phyloP scores from a whole-genome alignment of 2,329 filamentous ascomycete genomes.

The Aspergillus calidoustus region DNA sequence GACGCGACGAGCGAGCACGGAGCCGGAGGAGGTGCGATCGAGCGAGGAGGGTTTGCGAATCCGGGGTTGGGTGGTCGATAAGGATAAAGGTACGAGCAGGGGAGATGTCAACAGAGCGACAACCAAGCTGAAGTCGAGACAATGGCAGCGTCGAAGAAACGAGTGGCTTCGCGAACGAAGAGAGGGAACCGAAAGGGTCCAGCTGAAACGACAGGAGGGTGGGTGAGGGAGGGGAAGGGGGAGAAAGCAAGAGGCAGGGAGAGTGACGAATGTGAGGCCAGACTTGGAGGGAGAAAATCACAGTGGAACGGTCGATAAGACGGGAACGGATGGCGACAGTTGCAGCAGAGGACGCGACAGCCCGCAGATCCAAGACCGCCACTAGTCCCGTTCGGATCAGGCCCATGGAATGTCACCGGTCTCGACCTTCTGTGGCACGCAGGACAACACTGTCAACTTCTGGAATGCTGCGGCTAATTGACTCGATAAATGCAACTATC shows the following conservation, averaged over 20 bases:
- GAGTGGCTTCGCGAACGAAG: constrained; percentile 22
- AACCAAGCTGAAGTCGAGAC: not conserved
- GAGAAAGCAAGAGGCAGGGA: constrained; percentile 5
- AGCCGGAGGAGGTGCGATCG: not conserved
- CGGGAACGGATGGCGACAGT: constrained; percentile 27
- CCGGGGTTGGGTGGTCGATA: constrained; percentile 11
- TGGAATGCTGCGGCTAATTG: not conserved
- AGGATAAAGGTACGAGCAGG: constrained; percentile 2
- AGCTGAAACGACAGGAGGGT: constrained; percentile 21
- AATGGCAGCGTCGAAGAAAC: constrained; percentile 5
- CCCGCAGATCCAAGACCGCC: constrained; percentile 18
- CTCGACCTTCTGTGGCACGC: not conserved
- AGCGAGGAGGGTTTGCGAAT: constrained; percentile 1
- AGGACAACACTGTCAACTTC: not conserved
- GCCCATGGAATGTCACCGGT: not conserved
- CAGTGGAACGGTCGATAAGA: constrained; percentile 24
- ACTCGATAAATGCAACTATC: not conserved
- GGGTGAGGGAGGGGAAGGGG: not conserved
- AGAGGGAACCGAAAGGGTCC: constrained; percentile 19
- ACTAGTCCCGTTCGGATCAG: constrained; percentile 13
- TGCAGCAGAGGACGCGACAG: constrained; percentile 24
- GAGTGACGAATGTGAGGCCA: constrained; percentile 10
- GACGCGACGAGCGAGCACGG: not conserved
- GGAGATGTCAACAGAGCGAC: not conserved
- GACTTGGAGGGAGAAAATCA: constrained; percentile 15